Percentiles rank a stretch among this genome's conserved stretches.
Evolutionary conservation across 139 green algal genomes (phyloP).

Genomic region (Chlamydomonas incerta): DNA sequence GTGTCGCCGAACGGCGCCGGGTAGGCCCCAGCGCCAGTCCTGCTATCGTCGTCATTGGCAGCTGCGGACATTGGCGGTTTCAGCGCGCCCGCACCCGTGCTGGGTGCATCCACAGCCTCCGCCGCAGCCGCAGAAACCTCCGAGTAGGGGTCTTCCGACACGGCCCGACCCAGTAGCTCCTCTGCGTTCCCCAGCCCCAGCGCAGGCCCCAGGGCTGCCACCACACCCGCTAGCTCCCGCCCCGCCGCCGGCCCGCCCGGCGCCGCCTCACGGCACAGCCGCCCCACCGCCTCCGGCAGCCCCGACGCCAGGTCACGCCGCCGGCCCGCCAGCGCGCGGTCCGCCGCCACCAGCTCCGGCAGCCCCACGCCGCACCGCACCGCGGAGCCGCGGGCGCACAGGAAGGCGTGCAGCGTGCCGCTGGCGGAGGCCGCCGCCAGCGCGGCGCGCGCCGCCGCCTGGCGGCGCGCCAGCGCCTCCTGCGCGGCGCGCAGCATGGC

Average conservation of each 20-base stretch:
- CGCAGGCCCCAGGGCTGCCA: not conserved
- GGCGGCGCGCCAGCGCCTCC: not conserved
- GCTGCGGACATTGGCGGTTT: too few species aligned
- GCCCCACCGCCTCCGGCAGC: not conserved
- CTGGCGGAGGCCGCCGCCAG: not conserved
- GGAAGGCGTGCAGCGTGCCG: constrained; percentile 4
- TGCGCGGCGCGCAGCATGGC: not conserved
- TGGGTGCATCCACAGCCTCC: too few species aligned
- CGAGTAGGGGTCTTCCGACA: too few species aligned
- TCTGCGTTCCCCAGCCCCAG: not conserved
- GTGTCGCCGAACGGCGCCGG: too few species aligned
- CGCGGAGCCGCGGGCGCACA: not conserved
- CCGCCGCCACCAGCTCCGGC: constrained; percentile 7
- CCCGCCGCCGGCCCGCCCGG: not conserved
- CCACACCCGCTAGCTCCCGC: not conserved
- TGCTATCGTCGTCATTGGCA: too few species aligned
- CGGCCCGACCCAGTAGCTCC: not conserved
- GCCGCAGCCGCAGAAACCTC: too few species aligned
- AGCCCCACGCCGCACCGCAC: not conserved
- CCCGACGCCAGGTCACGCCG: not conserved
- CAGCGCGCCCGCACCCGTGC: too few species aligned
- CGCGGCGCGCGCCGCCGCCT: not conserved
- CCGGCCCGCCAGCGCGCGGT: not conserved
- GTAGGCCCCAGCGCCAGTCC: too few species aligned
- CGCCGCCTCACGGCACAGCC: not conserved